Percentiles rank a stretch among this genome's conserved stretches.
Evolutionary conservation across 306 rosid genomes (phyloP).

Genomic region (Corylus americana): DNA sequence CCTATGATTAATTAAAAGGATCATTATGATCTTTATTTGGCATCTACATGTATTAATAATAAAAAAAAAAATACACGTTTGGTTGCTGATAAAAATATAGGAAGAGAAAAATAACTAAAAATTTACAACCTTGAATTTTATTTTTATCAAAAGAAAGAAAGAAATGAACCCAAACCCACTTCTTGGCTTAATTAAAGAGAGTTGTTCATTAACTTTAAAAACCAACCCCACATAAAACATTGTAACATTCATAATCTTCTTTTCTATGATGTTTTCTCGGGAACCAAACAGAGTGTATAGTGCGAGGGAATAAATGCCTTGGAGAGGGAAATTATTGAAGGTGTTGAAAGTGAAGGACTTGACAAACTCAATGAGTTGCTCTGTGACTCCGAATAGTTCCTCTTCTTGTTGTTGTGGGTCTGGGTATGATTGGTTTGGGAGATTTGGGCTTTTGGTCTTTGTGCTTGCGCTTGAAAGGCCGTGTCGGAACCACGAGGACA

Average conservation of each 20-base stretch:
- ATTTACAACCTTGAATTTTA: too few species aligned
- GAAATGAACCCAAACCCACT: too few species aligned
- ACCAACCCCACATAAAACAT: not conserved
- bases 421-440: constrained; percentile 24
- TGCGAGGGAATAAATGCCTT: constrained; percentile 32
- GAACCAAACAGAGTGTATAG: not conserved
- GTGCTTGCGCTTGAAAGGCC: constrained; percentile 34
- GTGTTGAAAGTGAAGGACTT: constrained; percentile 36
- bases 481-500: constrained; percentile 66
- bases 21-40: too few species aligned
- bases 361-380: too few species aligned
- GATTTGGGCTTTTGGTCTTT: constrained; percentile 31
- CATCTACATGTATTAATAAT: not conserved
- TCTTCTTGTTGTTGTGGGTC: not conserved
- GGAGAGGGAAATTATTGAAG: constrained; percentile 42
- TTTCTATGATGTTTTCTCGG: not conserved
- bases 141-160: too few species aligned
- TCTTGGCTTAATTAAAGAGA: not conserved
- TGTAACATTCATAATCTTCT: not conserved
- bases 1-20: too few species aligned
- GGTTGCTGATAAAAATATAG: too few species aligned
- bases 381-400: too few species aligned
- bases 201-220: not conserved
- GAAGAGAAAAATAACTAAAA: too few species aligned
- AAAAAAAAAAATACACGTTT: not conserved